Evolutionary conservation across 176 grass and related monocot genomes (phyloP), one percentile per base, ranked within the genome.

Genomic region (Zizania latifolia): DNA sequence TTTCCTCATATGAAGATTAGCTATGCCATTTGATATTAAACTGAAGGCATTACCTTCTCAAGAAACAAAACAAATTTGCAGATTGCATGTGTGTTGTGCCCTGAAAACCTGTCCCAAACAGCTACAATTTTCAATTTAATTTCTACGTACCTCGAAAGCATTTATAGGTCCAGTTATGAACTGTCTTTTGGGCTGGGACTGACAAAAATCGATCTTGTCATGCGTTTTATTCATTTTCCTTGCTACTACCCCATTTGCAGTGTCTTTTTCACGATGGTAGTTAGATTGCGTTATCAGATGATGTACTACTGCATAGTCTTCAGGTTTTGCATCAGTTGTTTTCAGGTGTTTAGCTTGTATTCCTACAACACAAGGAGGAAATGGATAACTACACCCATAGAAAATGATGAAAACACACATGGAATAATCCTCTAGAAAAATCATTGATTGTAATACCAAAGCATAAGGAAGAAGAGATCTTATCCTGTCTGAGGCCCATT

Each of bases 241-340:
- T 48, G 28, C 28, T 16, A 40, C n/a, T 67, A 63, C 54, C 58
- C 70, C 35, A 66, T 82, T 57, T 73, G 70, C 70, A 44, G 27
- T 44, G 35, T 82, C 70, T 26, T 82, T 74, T 46, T 75, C 70
- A 22, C 0, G 32, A 59, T 17, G 71, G 71, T 83, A 34, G 71
- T 75, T 68, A 68, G 31, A 75, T 58, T 83, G 70, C 61, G 48
- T 59, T 66, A 35, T 83, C 71, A 58, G 48, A 83, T 75, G 45
- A 83, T 59, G 50, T 12, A 19, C 0, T 68, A 13, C 8, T 29
- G 4, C 2, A 45, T 15, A 41, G 5, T 50, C 24, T 68, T 13
- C 27, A 37, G 29, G 44, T 82, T 68, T 46, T 67, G 27, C 71
- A 24, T 34, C 36, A 15, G 28, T 46, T 58, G 71, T 28, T 58